Evolutionary conservation across 106 monocot genomes (phyloP), one percentile per base, ranked within the genome.

Genomic region (Xerophyta viscosa): DNA sequence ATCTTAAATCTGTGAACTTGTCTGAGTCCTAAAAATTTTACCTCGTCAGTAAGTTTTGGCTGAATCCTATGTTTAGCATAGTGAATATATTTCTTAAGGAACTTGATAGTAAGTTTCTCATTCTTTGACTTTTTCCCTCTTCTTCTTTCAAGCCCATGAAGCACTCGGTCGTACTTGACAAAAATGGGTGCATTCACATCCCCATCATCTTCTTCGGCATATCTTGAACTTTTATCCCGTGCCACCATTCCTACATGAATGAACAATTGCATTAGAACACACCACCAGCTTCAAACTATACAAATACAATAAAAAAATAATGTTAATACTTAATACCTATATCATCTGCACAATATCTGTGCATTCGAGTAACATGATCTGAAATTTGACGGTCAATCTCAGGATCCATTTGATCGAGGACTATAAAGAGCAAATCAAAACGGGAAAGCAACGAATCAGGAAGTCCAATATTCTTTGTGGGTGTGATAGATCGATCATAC

Each of bases 351-450:
- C 78, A 86, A 72, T 98, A 98, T 77, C 98, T 74, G 60, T 98
- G 98, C 90, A 98, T 98, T 7, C 90, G 78, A 26, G 86, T 52
- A 24, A 98, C 90, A 68, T 98, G 98, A 31, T 98, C 86, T 37
- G 98, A 64, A 71, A 98, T 98, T 21, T 70, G 79, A 29, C 86
- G 76, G 14, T 98, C 98, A 62, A 90, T 86, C 62, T 82, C 86
- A 65, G 98, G 86, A 61, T 98, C 86, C 98, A 98, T 98, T 86
- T 98, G 98, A 80, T 98, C 98, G 44, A 98, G 89, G 46, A 98
- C 98, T 55, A 98, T 98, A 65, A 98, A 98, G 13, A 98, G 71
- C 56, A 98, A 71, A 57, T 98, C 98, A 58, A 98, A 98, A 56
- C 98, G 98, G 37, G 98, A 98, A 49, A 98, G 90, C 66, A 98